These are phyloP conservation scores for Saprolegnia parasitica DNA, from an alignment of 352 stramenopile genomes.

Conservation along the genomic window DNA sequence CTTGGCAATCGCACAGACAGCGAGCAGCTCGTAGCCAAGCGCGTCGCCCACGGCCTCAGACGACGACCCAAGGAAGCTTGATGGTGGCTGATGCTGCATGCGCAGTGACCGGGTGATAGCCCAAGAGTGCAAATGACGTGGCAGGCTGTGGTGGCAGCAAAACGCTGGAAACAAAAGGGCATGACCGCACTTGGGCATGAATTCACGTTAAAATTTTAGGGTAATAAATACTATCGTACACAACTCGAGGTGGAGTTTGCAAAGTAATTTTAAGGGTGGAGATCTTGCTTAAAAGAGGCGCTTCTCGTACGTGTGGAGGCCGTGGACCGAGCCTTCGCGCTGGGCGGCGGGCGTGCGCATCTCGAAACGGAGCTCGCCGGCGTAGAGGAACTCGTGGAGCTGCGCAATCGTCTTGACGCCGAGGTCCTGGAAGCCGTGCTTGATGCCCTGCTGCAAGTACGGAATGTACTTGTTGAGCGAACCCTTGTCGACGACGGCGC, in stretches of 20 bases:
- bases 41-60: too few relatives aligned
- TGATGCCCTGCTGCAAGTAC: constrained; percentile 98
- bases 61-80: too few relatives aligned
- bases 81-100: too few relatives aligned
- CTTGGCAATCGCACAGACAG: too few relatives aligned
- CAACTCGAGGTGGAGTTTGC: constrained; percentile 1
- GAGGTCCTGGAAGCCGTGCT: constrained; percentile 98
- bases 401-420: constrained; percentile 90
- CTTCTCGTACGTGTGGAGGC: constrained; percentile 97
- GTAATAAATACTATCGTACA: constrained; percentile 3
- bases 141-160: neutral
- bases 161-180: neutral
- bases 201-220: neutral
- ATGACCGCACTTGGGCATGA: neutral
- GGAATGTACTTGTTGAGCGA: constrained; percentile 98
- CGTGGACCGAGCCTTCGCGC: constrained; percentile 98
- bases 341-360: constrained; percentile 98
- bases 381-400: constrained; percentile 76
- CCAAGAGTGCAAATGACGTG: too few relatives aligned
- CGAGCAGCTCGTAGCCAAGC: too few relatives aligned
- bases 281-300: constrained; percentile 55
- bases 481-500: constrained; percentile 98
- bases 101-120: too few relatives aligned
- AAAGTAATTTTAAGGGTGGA: constrained; percentile 1
- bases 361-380: constrained; percentile 92